Evolutionary conservation across 2,329 filamentous ascomycete genomes (phyloP).

Genomic region (Dryadomyces sulphureus): DNA sequence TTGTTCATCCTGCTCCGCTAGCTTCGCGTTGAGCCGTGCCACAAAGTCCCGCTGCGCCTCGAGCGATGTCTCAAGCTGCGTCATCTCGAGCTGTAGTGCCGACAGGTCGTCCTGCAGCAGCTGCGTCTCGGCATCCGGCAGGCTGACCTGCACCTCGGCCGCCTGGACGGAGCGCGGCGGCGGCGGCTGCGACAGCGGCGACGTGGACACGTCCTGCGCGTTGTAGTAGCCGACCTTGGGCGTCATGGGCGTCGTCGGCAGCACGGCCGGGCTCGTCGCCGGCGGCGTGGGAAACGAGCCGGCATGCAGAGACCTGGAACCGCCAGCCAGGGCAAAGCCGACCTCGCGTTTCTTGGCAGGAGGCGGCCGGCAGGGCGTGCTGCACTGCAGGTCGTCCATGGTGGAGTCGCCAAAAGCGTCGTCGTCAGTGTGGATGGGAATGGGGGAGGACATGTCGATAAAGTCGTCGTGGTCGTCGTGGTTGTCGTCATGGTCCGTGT

Average conservation of each 20-base stretch:
- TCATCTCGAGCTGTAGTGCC: slow-evolving; percentile 32
- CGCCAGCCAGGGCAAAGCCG: no score
- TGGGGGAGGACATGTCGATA: slow-evolving; percentile 15
- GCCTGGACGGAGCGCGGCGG: not conserved
- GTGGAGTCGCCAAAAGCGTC: slow-evolving; percentile 34
- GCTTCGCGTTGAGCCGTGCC: slow-evolving; percentile 20
- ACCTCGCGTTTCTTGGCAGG: slow-evolving; percentile 11
- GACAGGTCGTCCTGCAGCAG: slow-evolving; percentile 30
- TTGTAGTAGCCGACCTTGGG: not conserved
- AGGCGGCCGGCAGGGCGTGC: slow-evolving; percentile 32
- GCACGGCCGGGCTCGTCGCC: slow-evolving; percentile 30
- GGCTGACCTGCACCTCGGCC: slow-evolving; percentile 23
- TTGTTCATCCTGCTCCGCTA: slow-evolving; percentile 12
- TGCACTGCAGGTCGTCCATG: slow-evolving; percentile 33
- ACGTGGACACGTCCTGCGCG: slow-evolving; percentile 6
- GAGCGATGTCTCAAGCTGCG: slow-evolving; percentile 30
- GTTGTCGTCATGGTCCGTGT: slow-evolving; percentile 16
- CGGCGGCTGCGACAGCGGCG: not conserved
- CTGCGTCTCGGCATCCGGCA: slow-evolving; percentile 28
- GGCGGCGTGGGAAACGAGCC: slow-evolving; percentile 41
- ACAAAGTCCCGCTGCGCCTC: slow-evolving; percentile 30
- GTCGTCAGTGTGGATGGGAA: slow-evolving; percentile 13
- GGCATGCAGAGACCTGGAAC: no score
- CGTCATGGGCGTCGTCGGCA: slow-evolving; percentile 15
- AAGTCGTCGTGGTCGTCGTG: slow-evolving; percentile 18